These are phyloP conservation scores for Chaetomium sp. DNA, from an alignment of 2,329 filamentous ascomycete genomes.

Conservation along the genomic window DNA sequence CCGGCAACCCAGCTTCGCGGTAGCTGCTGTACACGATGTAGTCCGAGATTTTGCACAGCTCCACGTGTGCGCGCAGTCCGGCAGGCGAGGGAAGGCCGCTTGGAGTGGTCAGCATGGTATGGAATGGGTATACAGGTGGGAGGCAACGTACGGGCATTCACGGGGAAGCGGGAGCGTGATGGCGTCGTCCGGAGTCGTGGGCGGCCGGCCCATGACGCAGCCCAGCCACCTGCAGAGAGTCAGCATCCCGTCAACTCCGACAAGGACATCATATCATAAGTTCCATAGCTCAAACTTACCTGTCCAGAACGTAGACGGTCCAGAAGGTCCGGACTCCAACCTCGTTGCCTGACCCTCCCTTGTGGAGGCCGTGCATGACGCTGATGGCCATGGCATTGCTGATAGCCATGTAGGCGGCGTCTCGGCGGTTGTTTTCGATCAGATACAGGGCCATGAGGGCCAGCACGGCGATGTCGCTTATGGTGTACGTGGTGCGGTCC, in stretches of 20 bases:
- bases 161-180: conserved; percentile 48
- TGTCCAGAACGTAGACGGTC: conserved; percentile 55
- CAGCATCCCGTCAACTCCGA: background rate
- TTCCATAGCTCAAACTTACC: conserved; percentile 37
- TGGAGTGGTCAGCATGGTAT: conserved; percentile 18
- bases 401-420: conserved; percentile 52
- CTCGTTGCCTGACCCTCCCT: conserved; percentile 47
- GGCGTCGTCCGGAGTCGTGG: conserved; percentile 50
- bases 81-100: conserved; percentile 49
- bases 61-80: conserved; percentile 50
- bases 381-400: conserved; percentile 52
- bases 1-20: conserved; percentile 35
- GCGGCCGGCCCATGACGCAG: conserved; percentile 53
- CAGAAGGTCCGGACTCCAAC: conserved; percentile 52
- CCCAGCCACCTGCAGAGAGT: conserved; percentile 42
- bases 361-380: conserved; percentile 52
- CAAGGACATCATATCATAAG: background rate
- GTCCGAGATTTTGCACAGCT: conserved; percentile 51
- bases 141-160: conserved; percentile 45
- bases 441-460: conserved; percentile 53
- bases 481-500: conserved; percentile 46
- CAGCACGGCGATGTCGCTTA: conserved; percentile 49
- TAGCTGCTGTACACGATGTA: conserved; percentile 53
- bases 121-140: background rate
- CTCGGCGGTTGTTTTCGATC: conserved; percentile 52